Base-by-base conservation (phyloP, 163 green algal genomes). In the Scenedesmus sp. region DNA sequence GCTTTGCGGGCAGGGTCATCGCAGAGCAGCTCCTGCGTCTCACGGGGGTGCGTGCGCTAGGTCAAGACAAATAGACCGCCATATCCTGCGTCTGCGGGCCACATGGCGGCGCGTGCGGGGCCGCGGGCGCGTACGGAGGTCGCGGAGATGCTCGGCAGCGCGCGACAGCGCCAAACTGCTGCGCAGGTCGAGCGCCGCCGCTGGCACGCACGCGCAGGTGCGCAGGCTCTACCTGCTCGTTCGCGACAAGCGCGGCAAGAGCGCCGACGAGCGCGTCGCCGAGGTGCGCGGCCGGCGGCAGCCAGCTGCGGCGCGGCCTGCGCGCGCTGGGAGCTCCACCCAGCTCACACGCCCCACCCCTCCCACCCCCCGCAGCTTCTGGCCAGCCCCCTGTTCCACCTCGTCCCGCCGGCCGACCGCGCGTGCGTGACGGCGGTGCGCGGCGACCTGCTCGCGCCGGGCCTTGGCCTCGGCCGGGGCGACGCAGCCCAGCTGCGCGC, bases 201-300 rank as follows among this genome's bases (percentile, higher is more conserved):
- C n/a, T n/a, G n/a, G n/a, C n/a, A n/a, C n/a, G n/a, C n/a, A n/a
- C 47, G 34, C 34, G 53, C 71, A 79, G 71, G 71, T 79, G 1
- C 14, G 47, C 14, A 48, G 24, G 26, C 42, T 79, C n/a, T 79
- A 79, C 39, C 28, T 70, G 14, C 71, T 79, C 13, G 71, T 70
- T 42, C 71, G 71, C 29, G 34, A 47, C 44, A 79, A 71, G 58
- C 31, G 33, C 4, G 20, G 22, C 17, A 2, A 53, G 3, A 42
- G 28, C 15, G 58, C 71, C 22, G 11, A 45, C 18, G n/a, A 79
- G 44, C 71, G 71, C 2, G 54, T 79, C 33, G 22, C 70, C 71
- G 60, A 70, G 28, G 44, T 79, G 57, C 71, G 62, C 31, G 44
- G 44, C n/a, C n/a, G n/a, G n/a, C n/a, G n/a, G 13, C 36, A 79